A percentile compares a stretch with the other conserved stretches of the same genome.
Conservation (phyloP, 495 filamentous ascomycete species). For the Penicillium turbatum region DNA sequence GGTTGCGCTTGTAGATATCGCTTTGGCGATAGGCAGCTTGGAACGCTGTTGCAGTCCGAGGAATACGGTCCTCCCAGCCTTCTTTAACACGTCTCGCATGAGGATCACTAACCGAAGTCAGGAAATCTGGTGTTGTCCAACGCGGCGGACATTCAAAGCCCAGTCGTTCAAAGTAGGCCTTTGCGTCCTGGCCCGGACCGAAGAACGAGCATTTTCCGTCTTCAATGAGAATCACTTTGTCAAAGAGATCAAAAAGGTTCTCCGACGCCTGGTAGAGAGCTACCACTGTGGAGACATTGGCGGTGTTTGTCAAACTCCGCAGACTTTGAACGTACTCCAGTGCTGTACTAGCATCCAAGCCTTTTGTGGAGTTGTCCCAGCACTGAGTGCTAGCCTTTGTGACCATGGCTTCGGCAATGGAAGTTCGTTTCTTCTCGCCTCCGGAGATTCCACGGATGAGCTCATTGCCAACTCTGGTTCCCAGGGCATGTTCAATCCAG, state of each 20-base stretch:
- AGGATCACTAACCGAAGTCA: constrained; percentile 63
- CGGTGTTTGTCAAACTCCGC: constrained; percentile 59
- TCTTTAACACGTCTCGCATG: constrained; percentile 54
- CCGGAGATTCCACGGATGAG: constrained; percentile 65
- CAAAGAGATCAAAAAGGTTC: constrained; percentile 62
- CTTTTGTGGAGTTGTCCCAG: constrained; percentile 67
- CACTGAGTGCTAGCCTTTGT: constrained; percentile 60
- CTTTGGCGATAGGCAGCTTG: constrained; percentile 50
- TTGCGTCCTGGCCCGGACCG: constrained; percentile 54
- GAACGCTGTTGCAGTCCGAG: constrained; percentile 57
- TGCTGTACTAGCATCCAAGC: constrained; percentile 66
- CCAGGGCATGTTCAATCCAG: constrained; percentile 66
- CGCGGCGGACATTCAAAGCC: constrained; percentile 58
- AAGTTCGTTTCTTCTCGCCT: constrained; percentile 70
- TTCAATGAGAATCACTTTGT: constrained; percentile 67
- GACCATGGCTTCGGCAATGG: constrained; percentile 64
- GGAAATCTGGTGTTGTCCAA: constrained; percentile 65
- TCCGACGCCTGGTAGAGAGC: constrained; percentile 72
- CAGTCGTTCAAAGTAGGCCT: constrained; percentile 57
- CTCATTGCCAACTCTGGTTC: constrained; percentile 65
- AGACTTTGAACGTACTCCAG: constrained; percentile 62
- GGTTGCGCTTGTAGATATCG: constrained; percentile 28
- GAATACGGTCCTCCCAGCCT: constrained; percentile 58
- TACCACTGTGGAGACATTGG: constrained; percentile 55
- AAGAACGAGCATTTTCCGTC: constrained; percentile 64